phyloP scores from a whole-genome alignment of 441 rosid genomes.

The Aleurites moluccanus region DNA sequence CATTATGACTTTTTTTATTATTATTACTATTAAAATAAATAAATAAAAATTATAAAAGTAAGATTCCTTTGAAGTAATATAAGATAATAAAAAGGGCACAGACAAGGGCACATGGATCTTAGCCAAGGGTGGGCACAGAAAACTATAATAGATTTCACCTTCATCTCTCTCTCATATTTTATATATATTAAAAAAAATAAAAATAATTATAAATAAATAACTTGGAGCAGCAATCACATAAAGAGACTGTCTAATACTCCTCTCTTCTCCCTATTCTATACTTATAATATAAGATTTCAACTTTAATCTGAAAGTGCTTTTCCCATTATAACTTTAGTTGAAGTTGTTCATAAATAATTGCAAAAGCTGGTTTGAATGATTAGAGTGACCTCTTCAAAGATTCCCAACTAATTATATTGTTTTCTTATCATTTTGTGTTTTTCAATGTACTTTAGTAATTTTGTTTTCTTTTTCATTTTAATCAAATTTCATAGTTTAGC shows the following conservation, averaged over 20 bases:
- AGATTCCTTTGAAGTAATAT: conserved; percentile 38
- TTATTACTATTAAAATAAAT: neutral
- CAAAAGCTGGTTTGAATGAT: conserved; percentile 31
- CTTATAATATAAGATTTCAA: conserved; percentile 4
- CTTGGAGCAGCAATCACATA: conserved; percentile 18
- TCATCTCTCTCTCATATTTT: neutral
- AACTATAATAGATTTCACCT: conserved; percentile 24
- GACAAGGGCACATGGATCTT: conserved; percentile 47
- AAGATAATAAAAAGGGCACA: conserved; percentile 7
- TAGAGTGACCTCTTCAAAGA: conserved; percentile 19
- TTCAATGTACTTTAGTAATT: too few species aligned
- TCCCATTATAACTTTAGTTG: conserved; percentile 21
- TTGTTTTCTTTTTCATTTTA: too few species aligned
- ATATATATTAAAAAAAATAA: too few species aligned
- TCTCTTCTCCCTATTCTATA: neutral
- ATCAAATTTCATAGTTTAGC: too few species aligned
- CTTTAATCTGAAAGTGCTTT: conserved; percentile 35
- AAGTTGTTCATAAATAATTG: conserved; percentile 16
- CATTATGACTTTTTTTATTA: conserved; percentile 14
- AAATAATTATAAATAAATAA: neutral
- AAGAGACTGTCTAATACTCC: conserved; percentile 9
- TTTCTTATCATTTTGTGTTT: neutral
- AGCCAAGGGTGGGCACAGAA: conserved; percentile 43
- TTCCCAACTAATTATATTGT: conserved; percentile 12
- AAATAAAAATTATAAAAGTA: conserved; percentile 25